Evolutionary conservation across 768 basidiomycete genomes (phyloP).

Genomic region (Austroboletus eburneus): DNA sequence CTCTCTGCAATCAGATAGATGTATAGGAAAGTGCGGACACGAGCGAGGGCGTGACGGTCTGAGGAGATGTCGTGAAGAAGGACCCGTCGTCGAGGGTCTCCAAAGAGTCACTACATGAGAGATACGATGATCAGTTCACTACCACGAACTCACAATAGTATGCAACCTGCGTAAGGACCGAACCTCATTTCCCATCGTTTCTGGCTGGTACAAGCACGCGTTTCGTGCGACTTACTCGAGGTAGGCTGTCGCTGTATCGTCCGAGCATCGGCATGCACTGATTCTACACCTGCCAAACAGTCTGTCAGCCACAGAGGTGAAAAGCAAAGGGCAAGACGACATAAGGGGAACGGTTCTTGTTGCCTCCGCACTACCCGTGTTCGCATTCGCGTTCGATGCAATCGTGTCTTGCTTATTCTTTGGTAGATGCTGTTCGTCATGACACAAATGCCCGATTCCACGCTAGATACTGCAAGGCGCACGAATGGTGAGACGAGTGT

Average conservation of each 20-base stretch:
- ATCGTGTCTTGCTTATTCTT: constrained; percentile 45
- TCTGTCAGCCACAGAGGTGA: no score
- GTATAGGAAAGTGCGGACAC: constrained; percentile 38
- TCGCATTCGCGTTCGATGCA: constrained; percentile 8
- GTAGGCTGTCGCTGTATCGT: constrained; percentile 21
- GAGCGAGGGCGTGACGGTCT: constrained; percentile 45
- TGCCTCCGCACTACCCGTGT: constrained; percentile 28
- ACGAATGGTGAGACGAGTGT: not conserved
- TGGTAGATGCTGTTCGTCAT: constrained; percentile 68
- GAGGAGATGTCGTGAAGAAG: constrained; percentile 59
- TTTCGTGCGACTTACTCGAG: constrained; percentile 43
- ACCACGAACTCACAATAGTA: not conserved
- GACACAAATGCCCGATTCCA: constrained; percentile 92
- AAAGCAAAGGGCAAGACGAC: no score
- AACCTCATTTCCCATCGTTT: constrained; percentile 80
- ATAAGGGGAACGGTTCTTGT: constrained; percentile 30
- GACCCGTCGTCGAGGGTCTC: constrained; percentile 83
- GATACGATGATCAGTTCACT: not conserved
- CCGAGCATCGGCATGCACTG: constrained; percentile 19
- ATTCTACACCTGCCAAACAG: not conserved
- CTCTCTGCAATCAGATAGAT: constrained; percentile 7
- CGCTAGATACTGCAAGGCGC: constrained; percentile 71
- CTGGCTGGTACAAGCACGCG: constrained; percentile 65
- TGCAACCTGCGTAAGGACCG: constrained; percentile 64
- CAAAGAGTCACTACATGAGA: constrained; percentile 65